These are phyloP conservation scores for Hanseniaspora nectarophila DNA, from an alignment of 805 yeast genomes.

Conservation along the genomic window DNA sequence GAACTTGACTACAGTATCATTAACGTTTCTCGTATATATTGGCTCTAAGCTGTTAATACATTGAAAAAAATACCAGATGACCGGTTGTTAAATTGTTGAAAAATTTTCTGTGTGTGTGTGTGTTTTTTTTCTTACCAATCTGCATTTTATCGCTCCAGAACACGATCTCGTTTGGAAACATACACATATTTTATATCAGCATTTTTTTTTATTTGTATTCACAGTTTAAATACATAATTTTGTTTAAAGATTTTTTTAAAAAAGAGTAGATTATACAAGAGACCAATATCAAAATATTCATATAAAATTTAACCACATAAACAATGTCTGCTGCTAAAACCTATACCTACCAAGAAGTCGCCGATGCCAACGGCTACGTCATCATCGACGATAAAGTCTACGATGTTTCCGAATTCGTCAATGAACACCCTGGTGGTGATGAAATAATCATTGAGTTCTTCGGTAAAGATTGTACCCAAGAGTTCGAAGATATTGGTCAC, in stretches of 20 bases:
- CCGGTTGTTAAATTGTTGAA: no score
- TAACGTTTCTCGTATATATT: no score
- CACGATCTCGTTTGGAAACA: not conserved
- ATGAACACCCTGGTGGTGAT: constrained; percentile 67
- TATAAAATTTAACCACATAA: not conserved
- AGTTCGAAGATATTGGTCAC: constrained; percentile 89
- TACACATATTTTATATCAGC: not conserved
- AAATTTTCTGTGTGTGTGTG: not conserved
- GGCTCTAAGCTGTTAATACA: no score
- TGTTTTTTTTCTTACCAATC: no score
- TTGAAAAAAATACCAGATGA: no score
- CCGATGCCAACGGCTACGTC: constrained; percentile 75
- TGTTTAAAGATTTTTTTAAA: no score
- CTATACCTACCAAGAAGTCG: constrained; percentile 55
- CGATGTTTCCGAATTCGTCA: constrained; percentile 53
- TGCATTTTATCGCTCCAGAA: not conserved
- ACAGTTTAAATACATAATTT: no score
- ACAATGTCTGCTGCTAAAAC: constrained; percentile 29
- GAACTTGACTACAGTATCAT: no score
- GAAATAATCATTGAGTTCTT: constrained; percentile 70
- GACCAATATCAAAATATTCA: not conserved
- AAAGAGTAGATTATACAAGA: not conserved
- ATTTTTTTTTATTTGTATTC: no score
- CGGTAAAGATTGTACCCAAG: constrained; percentile 72
- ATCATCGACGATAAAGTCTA: constrained; percentile 72